Evolutionary conservation across 805 yeast genomes (phyloP).

Genomic region (Cyberlindnera samutprakarnensis): DNA sequence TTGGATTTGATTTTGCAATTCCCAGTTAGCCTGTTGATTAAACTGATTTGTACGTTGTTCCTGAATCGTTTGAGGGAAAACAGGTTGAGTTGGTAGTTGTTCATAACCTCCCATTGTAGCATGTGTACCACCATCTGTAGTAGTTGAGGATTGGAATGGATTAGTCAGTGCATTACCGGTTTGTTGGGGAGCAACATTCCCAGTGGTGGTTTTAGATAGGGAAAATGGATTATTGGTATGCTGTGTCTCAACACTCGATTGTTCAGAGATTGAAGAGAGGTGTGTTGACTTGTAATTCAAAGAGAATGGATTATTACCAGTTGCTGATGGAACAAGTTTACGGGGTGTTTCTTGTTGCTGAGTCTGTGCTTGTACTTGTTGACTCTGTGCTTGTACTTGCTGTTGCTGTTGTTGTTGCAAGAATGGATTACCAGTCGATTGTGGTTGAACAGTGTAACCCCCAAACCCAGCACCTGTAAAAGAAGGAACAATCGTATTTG

Average conservation of each 20-base stretch:
- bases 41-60: slow-evolving; percentile 29
- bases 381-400: slow-evolving; percentile 10
- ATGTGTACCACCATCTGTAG: slow-evolving; percentile 4
- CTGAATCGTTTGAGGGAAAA: slow-evolving; percentile 58
- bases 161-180: slow-evolving; percentile 29
- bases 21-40: slow-evolving; percentile 31
- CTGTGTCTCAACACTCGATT: slow-evolving; percentile 6
- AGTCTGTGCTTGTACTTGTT: slow-evolving; percentile 4
- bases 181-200: slow-evolving; percentile 3
- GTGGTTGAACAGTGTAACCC: slow-evolving; percentile 28
- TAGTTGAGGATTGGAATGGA: slow-evolving; percentile 31
- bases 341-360: slow-evolving; percentile 4
- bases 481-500: slow-evolving; percentile 21
- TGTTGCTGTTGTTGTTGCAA: slow-evolving; percentile 14
- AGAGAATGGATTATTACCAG: slow-evolving; percentile 26
- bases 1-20: slow-evolving; percentile 23
- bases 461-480: slow-evolving; percentile 58
- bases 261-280: slow-evolving; percentile 10
- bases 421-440: slow-evolving; percentile 31
- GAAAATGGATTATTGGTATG: slow-evolving; percentile 25
- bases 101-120: slow-evolving; percentile 70
- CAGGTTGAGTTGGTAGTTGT: slow-evolving; percentile 54
- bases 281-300: slow-evolving; percentile 12
- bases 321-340: slow-evolving; percentile 11
- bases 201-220: slow-evolving; percentile 1